Evolutionary conservation across 1,284 basidiomycete species (phyloP).

Genomic region (Thecaphora thlaspeos): DNA sequence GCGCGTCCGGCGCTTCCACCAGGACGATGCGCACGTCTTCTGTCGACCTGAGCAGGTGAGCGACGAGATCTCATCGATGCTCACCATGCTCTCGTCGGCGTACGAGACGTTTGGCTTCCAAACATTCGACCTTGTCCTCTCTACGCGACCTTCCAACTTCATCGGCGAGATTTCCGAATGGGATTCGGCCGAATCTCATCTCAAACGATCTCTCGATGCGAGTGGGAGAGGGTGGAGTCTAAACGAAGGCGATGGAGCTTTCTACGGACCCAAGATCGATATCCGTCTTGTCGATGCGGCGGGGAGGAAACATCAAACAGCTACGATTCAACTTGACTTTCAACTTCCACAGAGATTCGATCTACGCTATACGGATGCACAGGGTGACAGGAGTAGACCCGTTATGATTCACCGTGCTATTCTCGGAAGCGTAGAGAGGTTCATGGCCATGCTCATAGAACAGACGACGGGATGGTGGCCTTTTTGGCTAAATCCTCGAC

Average conservation of each 20-base stretch:
- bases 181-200: slow-evolving; percentile 44
- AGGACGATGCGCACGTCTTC: slow-evolving; percentile 57
- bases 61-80: slow-evolving; percentile 48
- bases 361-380: slow-evolving; percentile 38
- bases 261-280: slow-evolving; percentile 58
- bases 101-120: slow-evolving; percentile 53
- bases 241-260: slow-evolving; percentile 54
- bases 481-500: slow-evolving; percentile 52
- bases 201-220: slow-evolving; percentile 39
- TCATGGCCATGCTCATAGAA: slow-evolving; percentile 55
- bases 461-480: slow-evolving; percentile 52
- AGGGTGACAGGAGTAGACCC: slow-evolving; percentile 12
- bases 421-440: slow-evolving; percentile 54
- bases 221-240: slow-evolving; percentile 39
- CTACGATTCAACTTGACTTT: slow-evolving; percentile 57
- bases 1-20: slow-evolving; percentile 51
- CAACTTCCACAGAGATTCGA: slow-evolving; percentile 53
- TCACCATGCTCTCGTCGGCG: slow-evolving; percentile 52
- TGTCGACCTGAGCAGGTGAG: slow-evolving; percentile 47
- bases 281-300: slow-evolving; percentile 51
- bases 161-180: slow-evolving; percentile 46
- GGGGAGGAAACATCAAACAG: slow-evolving; percentile 52
- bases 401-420: slow-evolving; percentile 58
- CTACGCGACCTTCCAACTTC: slow-evolving; percentile 47
- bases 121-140: slow-evolving; percentile 52